phyloP scores from a whole-genome alignment of 768 basidiomycete genomes.

The Bullera alba region DNA sequence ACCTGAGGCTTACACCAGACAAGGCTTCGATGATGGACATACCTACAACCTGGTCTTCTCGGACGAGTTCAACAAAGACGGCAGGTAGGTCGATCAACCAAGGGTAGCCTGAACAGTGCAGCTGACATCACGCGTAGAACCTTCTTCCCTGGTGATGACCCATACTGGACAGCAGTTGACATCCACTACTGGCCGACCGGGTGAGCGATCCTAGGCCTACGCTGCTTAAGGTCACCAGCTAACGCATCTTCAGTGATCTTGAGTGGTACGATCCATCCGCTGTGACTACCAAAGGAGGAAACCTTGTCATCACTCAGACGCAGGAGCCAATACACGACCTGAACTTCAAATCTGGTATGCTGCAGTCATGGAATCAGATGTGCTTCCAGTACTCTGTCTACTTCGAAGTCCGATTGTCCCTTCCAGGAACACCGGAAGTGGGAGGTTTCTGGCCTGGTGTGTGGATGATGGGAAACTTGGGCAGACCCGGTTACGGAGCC shows the following conservation, averaged over 20 bases:
- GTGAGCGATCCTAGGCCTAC: conserved; percentile 1
- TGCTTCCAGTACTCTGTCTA: conserved; percentile 85
- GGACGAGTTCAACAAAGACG: conserved; percentile 73
- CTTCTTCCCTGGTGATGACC: conserved; percentile 60
- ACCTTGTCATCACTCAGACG: conserved; percentile 71
- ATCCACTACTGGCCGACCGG: conserved; percentile 68
- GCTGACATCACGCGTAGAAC: conserved; percentile 20
- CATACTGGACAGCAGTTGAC: conserved; percentile 74
- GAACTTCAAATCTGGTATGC: conserved; percentile 58
- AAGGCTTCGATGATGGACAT: conserved; percentile 72
- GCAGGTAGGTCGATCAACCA: conserved; percentile 30
- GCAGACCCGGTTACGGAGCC: conserved; percentile 78
- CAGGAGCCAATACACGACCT: conserved; percentile 67
- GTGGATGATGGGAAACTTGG: conserved; percentile 83
- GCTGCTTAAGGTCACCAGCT: not conserved
- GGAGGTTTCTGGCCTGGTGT: conserved; percentile 68
- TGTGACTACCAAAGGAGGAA: conserved; percentile 64
- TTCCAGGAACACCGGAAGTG: conserved; percentile 39
- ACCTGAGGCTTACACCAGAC: conserved; percentile 52
- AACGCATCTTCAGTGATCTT: conserved; percentile 49
- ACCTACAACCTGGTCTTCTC: conserved; percentile 78
- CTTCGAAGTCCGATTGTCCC: conserved; percentile 54
- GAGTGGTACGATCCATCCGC: conserved; percentile 60
- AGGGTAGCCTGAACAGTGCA: not conserved
- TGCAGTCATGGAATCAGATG: conserved; percentile 86